Evolutionary conservation across 805 yeast genomes (phyloP), one percentile per base, ranked within the genome.

Genomic region (Monosporozyma servazzii): DNA sequence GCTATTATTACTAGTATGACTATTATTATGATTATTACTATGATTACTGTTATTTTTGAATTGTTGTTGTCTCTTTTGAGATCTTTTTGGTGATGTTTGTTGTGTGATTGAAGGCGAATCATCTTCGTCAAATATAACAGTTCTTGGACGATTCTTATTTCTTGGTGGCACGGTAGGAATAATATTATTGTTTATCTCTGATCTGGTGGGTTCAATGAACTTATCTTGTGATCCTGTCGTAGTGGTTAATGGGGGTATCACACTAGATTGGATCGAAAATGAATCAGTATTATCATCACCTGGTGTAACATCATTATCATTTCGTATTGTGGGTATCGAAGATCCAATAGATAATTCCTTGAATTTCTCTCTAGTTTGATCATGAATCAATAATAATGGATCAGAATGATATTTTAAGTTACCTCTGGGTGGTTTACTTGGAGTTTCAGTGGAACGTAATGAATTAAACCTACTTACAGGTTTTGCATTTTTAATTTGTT

Each of bases 81-180:
- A 36, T 39, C 49, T 39, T 15, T 37, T 20, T 18, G 29, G 29
- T 44, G 29, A 10, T 31, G 21, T 17, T 48, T 17, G 30, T 44
- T 15, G 47, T 44, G 47, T 44, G 47, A 27, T 18, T 17, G 33
- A 29, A 17, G 13, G n/a, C 10, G 33, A 20, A 4, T 9, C 30
- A 33, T 47, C 51, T 15, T 48, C 51, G 7, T 47, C 48, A 46
- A 58, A 59, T 15, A 62, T 47, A 23, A 59, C 60, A 6, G 70
- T 65, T 20, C 50, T 54, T 11, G 70, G 70, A 51, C 71, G 61
- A 20, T 62, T 59, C 48, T 59, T 62, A 46, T 57, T 66, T 51
- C 70, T 61, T 42, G 66, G 66, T 8, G 71, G 71, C 3, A 63
- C 59, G 2, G 67, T 56, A 7, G 71, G 71, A 44, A 61, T 51